Base-by-base conservation (phyloP, 73 alveolate genomes). In the Loxodes magnus region DNA sequence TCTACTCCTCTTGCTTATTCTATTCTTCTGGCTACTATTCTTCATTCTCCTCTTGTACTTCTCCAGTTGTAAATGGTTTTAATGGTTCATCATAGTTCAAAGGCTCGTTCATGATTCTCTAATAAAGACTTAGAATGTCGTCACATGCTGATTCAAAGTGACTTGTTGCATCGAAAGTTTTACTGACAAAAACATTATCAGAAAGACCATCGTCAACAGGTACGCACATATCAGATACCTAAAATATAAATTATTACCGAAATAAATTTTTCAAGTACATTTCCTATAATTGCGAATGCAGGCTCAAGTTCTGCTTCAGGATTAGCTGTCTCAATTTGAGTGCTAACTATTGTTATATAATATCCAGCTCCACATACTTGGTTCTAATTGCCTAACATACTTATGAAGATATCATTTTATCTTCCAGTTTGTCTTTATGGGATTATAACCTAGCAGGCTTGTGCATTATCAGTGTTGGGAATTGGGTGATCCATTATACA, bases 401-500 rank as follows among this genome's bases (percentile, higher is more conserved):
- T 19, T 17, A 21, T 19, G 2, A 9, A 3, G 24, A 7, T 74
- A 74, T 81, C 88, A 43, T 56, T 64, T 35, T 75, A 49, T 71
- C 88, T 70, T 31, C 77, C 73, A 9, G 65, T 77, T 71, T 88
- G 90, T 55, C 70, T 79, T 57, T 84, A 82, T 15, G 97, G 97
- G 29, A 88, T 37, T 52, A 88, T 83, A 36, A 88, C 70, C 65
- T 88, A 73, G 46, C 79, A 72, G 2, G 96, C 79, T 34, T 93
- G 78, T 30, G 71, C 64, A 38, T 84, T 81, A 39, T 77, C 68
- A 7, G 93, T 80, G 48, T 60, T 62, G 22, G 96, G 98, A 48
- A 89, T 79, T 10, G 96, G 98, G 58, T 84, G 91, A 63, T 84
- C 78, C 39, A 84, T 70, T 20, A 89, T 65, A 52, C 93, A 77